Percentiles rank a stretch among this genome's conserved stretches.
These are phyloP conservation scores for Alternaria viburni DNA, from an alignment of 2,329 filamentous ascomycete genomes.

Conservation along the genomic window DNA sequence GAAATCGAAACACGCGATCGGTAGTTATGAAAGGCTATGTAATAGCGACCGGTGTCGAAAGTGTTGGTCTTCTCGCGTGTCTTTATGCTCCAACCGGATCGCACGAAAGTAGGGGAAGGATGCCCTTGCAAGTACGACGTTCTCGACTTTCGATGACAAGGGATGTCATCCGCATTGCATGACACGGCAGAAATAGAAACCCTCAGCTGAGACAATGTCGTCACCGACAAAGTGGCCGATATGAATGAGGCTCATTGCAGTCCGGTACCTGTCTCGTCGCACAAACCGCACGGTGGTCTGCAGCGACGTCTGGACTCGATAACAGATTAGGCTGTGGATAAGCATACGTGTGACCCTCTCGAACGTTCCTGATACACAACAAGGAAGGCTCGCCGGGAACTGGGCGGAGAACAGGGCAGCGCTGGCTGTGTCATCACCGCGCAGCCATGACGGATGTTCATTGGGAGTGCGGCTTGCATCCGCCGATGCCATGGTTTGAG, in stretches of 20 bases:
- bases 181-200: conserved; percentile 19
- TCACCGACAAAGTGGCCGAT: conserved; percentile 12
- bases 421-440: conserved; percentile 27
- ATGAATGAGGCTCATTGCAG: conserved; percentile 18
- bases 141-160: conserved; percentile 23
- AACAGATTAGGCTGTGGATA: background rate
- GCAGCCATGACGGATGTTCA: conserved; percentile 40
- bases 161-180: conserved; percentile 20
- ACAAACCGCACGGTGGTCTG: conserved; percentile 16
- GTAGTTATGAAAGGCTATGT: background rate
- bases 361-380: conserved; percentile 18
- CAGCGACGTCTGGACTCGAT: conserved; percentile 4
- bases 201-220: conserved; percentile 23
- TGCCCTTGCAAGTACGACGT: conserved; percentile 17
- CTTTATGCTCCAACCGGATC: conserved; percentile 23
- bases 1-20: background rate
- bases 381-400: conserved; percentile 19
- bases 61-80: conserved; percentile 14
- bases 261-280: conserved; percentile 16
- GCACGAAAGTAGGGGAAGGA: conserved; percentile 13
- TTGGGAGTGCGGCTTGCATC: conserved; percentile 29
- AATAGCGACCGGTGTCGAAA: conserved; percentile 10
- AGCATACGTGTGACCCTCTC: conserved; percentile 5
- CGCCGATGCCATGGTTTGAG: conserved; percentile 35
- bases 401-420: conserved; percentile 23